Conservation (phyloP, 352 stramenopile genomes). For the Phytophthora meadii region DNA sequence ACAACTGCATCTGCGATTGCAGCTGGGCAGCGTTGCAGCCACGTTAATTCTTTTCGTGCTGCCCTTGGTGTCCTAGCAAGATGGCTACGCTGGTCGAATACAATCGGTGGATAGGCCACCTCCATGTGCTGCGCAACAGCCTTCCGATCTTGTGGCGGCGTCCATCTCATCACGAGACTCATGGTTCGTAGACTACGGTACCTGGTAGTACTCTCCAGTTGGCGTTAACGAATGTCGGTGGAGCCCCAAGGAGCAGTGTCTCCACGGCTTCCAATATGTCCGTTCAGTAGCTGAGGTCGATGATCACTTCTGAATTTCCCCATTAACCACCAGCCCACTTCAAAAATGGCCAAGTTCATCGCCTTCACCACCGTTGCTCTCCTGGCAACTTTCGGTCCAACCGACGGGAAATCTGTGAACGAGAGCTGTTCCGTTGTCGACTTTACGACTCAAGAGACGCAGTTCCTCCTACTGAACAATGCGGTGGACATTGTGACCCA, state of each 20-base stretch:
- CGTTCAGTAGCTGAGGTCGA: background rate
- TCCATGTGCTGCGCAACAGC: slow-evolving; percentile 14
- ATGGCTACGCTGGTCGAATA: background rate
- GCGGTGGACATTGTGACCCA: slow-evolving; percentile 28
- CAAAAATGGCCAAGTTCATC: slow-evolving; percentile 16
- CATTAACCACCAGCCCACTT: background rate
- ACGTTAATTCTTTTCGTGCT: slow-evolving; percentile 1
- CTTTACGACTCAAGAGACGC: slow-evolving; percentile 46
- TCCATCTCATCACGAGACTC: background rate
- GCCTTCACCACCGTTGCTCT: background rate
- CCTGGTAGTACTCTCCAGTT: slow-evolving; percentile 9
- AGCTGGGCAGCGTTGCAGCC: background rate
- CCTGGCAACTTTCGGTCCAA: background rate
- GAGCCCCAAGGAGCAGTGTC: slow-evolving; percentile 1
- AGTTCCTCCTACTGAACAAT: slow-evolving; percentile 57
- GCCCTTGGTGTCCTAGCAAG: background rate
- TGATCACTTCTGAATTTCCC: slow-evolving; percentile 24
- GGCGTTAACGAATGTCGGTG: slow-evolving; percentile 9
- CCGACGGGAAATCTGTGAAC: slow-evolving; percentile 3
- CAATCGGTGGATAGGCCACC: slow-evolving; percentile 4
- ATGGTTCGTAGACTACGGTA: no score
- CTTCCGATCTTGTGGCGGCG: slow-evolving; percentile 15
- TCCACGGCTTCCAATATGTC: background rate
- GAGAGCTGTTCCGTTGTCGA: slow-evolving; percentile 44
- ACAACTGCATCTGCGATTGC: no score